phyloP scores from a whole-genome alignment of 2,329 filamentous ascomycete species.

The Xylaria polymorpha region DNA sequence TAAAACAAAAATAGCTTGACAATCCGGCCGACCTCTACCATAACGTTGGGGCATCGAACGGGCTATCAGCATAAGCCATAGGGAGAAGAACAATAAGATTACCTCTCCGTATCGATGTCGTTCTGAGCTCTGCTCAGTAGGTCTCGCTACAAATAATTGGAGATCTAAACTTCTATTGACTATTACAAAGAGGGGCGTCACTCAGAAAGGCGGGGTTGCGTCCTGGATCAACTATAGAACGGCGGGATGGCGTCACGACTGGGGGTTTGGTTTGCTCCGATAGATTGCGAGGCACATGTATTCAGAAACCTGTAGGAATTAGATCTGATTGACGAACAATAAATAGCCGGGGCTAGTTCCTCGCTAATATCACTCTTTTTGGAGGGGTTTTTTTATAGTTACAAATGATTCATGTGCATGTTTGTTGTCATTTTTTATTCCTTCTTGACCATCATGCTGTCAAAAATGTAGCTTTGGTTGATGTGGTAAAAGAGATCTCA shows the following conservation, averaged over 20 bases:
- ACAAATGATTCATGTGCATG: background rate
- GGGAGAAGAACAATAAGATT: background rate
- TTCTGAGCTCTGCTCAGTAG: background rate
- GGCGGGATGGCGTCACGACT: constrained; percentile 33
- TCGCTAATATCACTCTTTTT: background rate
- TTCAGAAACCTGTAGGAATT: constrained; percentile 31
- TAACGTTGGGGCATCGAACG: background rate
- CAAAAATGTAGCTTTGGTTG: no score
- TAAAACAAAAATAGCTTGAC: constrained; percentile 29
- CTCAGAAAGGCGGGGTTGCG: constrained; percentile 14
- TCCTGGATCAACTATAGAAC: constrained; percentile 29
- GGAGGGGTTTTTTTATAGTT: background rate
- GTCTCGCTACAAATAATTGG: constrained; percentile 2
- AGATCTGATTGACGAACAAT: constrained; percentile 43
- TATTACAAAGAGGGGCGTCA: constrained; percentile 5
- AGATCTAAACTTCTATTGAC: constrained; percentile 11
- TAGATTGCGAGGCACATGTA: constrained; percentile 34
- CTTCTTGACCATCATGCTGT: background rate
- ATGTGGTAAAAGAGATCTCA: background rate
- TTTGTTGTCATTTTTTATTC: background rate
- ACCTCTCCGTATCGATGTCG: background rate
- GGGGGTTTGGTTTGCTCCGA: constrained; percentile 24
- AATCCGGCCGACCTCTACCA: background rate
- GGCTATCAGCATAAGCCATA: background rate
- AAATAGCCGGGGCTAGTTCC: constrained; percentile 18